Evolutionary conservation across 208 protist species (phyloP).

Genomic region (Acanthamoeba sp.): DNA sequence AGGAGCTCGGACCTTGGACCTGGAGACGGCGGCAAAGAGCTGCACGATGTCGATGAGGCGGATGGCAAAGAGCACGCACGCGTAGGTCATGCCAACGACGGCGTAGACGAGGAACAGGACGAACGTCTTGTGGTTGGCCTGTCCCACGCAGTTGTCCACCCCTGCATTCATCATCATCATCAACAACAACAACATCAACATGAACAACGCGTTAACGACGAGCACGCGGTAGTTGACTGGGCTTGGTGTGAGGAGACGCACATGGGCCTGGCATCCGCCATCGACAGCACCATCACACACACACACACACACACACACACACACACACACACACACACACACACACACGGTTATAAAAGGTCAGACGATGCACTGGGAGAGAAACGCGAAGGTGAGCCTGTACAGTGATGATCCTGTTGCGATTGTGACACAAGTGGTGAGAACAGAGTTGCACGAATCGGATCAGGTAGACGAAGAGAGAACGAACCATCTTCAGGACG

Average conservation of each 20-base stretch:
- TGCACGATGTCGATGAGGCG: constrained; percentile 7
- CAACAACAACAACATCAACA: background rate
- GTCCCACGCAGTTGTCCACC: constrained; percentile 71
- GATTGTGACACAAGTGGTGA: background rate
- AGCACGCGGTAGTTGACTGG: too few relatives aligned
- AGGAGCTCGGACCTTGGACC: background rate
- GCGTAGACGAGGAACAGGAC: constrained; percentile 35
- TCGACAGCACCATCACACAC: background rate
- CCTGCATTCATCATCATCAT: background rate
- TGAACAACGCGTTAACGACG: background rate
- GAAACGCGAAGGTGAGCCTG: background rate
- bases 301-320: background rate
- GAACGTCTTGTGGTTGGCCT: constrained; percentile 54
- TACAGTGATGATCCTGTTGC: constrained; percentile 68
- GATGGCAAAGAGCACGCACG: background rate
- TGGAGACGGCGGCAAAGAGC: background rate
- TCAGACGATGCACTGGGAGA: background rate
- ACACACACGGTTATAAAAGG: background rate
- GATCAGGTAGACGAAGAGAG: background rate
- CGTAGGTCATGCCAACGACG: background rate
- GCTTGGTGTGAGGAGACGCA: too few relatives aligned
- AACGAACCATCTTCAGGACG: constrained; percentile 52
- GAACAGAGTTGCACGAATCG: background rate
- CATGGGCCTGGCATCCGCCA: background rate
- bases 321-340: background rate